These are phyloP conservation scores for Lonicera japonica DNA, from an alignment of 129 eudicot species.

Conservation along the genomic window DNA sequence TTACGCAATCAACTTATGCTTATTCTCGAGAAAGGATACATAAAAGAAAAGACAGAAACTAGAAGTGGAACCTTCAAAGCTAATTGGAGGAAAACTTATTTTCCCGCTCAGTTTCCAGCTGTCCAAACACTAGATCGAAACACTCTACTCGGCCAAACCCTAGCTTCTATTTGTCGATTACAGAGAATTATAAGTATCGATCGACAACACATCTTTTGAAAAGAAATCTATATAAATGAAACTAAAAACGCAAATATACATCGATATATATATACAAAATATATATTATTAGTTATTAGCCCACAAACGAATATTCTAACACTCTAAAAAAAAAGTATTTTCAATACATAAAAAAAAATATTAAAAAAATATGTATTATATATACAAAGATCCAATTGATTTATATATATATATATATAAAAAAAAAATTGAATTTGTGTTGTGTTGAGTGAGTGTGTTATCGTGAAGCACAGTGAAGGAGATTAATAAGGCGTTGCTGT, in stretches of 20 bases:
- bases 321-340: too few relatives aligned
- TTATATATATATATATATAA: background rate
- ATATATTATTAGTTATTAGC: too few relatives aligned
- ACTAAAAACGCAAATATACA: background rate
- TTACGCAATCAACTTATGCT: too few relatives aligned
- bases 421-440: conserved; percentile 7
- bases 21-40: too few relatives aligned
- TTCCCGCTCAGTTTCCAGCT: conserved; percentile 16
- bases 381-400: background rate
- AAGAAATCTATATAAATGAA: background rate
- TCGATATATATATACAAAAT: too few relatives aligned
- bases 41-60: too few relatives aligned
- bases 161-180: conserved; percentile 4
- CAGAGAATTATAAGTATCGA: conserved; percentile 18
- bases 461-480: conserved; percentile 27
- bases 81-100: conserved; percentile 2
- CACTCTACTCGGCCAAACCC: background rate
- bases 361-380: background rate
- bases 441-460: conserved; percentile 17
- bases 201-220: background rate
- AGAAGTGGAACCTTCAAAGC: conserved; percentile 4
- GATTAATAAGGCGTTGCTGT: conserved; percentile 16
- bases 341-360: too few relatives aligned
- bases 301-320: too few relatives aligned
- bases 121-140: conserved; percentile 5